Conservation (phyloP, 495 filamentous ascomycete genomes). For the Podospora bellae-mahoneyi region DNA sequence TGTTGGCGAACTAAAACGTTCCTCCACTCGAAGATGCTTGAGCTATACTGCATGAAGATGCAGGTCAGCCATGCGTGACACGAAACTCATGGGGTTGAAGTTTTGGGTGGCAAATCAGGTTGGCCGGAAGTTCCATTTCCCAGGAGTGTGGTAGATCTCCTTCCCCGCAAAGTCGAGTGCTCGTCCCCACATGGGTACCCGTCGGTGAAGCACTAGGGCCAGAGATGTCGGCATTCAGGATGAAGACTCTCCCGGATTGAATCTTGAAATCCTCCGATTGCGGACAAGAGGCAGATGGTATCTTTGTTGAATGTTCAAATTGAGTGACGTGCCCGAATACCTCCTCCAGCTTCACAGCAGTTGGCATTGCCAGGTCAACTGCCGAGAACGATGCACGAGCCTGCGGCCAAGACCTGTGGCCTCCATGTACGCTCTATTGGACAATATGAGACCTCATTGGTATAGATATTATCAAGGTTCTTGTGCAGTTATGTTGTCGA, state of each 20-base stretch:
- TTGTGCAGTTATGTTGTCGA: conserved; percentile 33
- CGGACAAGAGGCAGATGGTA: conserved; percentile 1
- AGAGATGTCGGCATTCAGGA: conserved; percentile 19
- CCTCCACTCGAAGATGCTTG: conserved; percentile 18
- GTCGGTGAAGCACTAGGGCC: conserved; percentile 7
- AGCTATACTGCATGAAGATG: conserved; percentile 10
- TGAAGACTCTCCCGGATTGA: conserved; percentile 21
- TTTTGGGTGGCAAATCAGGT: conserved; percentile 17
- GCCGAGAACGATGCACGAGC: not conserved
- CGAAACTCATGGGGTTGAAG: not conserved
- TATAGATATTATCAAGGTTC: conserved; percentile 23
- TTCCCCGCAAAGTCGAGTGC: conserved; percentile 18
- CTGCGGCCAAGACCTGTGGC: too few species aligned
- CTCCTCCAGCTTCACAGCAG: not conserved
- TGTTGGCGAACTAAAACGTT: conserved; percentile 9
- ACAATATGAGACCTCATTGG: not conserved
- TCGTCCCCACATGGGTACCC: conserved; percentile 12
- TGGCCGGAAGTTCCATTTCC: conserved; percentile 8
- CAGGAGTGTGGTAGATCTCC: conserved; percentile 7
- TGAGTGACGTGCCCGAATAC: not conserved
- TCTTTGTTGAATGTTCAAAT: not conserved
- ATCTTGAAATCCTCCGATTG: not conserved
- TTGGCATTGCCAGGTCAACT: not conserved
- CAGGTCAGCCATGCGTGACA: not conserved
- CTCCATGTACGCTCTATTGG: not conserved